Evolutionary conservation across 2,329 filamentous ascomycete species (phyloP), one percentile per base, ranked within the genome.

Genomic region (Cercospora janseana): DNA sequence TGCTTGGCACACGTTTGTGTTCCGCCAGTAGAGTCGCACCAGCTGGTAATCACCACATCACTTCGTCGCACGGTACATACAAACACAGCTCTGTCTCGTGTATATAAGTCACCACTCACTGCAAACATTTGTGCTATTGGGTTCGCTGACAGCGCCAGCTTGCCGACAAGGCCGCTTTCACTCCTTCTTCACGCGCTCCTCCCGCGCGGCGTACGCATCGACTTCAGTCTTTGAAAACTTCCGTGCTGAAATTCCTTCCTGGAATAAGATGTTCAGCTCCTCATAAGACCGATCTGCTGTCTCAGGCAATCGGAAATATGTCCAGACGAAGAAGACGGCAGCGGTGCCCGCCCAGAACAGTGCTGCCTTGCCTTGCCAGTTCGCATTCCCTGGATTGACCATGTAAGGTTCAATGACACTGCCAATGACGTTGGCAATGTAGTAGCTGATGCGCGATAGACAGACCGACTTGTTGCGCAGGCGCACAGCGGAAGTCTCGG

Each of bases 211-310:
- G 28, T 56, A 56, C 6, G 56, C 29, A 31, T 65, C 60, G 7
- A 64, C 54, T 2, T 50, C 37, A 46, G 58, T 60, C 6, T 48
- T 35, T 34, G 56, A 57, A 46, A 71, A 70, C 42, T 66, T 54
- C 40, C 66, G 63, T 5, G 68, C 66, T 24, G 49, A 56, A 21
- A 72, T 62, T 6, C 60, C 57, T 40, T 64, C 57, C 32, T 66
- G 62, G 49, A 72, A 73, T 66, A 73, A 66, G 16, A 70, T 56
- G 57, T 73, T 69, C 28, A 73, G 48, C 57, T 73, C 70, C 43
- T 71, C 69, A 51, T 66, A 72, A 15, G 70, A 70, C 12, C 69
- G 51, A 4, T 65, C 70, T 40, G 65, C 68, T 34, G 67, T 70
- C 55, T 72, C 71, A 2, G 71, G 70, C 3, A 71, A 56, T 16